Evolutionary conservation across 331 rosid genomes (phyloP), one percentile per base, ranked within the genome.

Genomic region (Quercus lobata): DNA sequence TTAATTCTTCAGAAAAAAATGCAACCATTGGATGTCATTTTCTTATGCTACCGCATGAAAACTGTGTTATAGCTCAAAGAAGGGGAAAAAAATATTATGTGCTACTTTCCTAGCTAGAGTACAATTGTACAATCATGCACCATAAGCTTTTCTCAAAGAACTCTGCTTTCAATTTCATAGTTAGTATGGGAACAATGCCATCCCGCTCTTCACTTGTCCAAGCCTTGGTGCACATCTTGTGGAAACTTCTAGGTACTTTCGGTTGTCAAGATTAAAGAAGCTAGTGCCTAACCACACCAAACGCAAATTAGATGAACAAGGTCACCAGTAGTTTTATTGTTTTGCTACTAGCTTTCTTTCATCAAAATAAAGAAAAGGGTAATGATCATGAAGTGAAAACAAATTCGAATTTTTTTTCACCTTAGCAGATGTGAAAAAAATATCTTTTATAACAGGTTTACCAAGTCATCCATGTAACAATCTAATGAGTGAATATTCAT

Each of bases 161-260:
- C 4, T 34, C n/a, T 4, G 7, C 18, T 68, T 18, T 68, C 72
- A 68, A 32, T 68, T 68, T 19, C 53, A 34, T 17, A 2, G 7
- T 7, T 1, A 32, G n/a, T 18, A 55, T 18, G 37, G 37, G 29
- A 71, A 29, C 22, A 54, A 22, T 12, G 60, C 70, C 46, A 46
- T 68, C 69, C 66, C n/a, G 69, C 46, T 21, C 41, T 27, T 73
- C 24, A 41, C 81, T 12, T 82, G 75, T 55, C 66, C 75, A 44
- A 34, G 37, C 29, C 78, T 52, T 52, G 46, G 46, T 41, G 1
- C 35, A 10, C 30, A 44, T 60, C 30, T 30, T 57, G 17, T 14
- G 78, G 86, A 78, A 82, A 57, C 76, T 82, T 82, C 82, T 78
- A 3, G 82, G 86, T 22, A 65, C 37, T 54, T 82, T 82, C 78